phyloP scores from a whole-genome alignment of 768 basidiomycete species.

The Galerina sulciceps region DNA sequence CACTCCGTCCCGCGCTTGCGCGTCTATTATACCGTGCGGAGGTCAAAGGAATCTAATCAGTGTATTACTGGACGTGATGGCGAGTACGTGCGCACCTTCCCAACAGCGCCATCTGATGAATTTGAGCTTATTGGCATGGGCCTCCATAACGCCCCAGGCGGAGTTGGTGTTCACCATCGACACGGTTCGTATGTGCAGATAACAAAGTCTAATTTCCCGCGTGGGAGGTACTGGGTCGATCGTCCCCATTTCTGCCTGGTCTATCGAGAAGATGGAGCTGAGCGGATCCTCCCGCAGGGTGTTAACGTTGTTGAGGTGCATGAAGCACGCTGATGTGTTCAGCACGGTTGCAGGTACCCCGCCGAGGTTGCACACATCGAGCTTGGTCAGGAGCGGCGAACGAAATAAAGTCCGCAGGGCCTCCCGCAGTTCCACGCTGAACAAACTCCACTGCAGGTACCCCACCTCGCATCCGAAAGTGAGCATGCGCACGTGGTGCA shows the following conservation, averaged over 20 bases:
- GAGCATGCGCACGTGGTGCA: constrained; percentile 8
- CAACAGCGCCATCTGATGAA: constrained; percentile 25
- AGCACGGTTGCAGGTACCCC: constrained; percentile 11
- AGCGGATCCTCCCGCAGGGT: not conserved
- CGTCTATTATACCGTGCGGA: not conserved
- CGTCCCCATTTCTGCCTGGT: not conserved
- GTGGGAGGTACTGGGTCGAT: not conserved
- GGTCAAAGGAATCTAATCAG: not conserved
- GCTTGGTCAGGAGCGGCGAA: constrained; percentile 8
- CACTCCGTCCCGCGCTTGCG: constrained; percentile 1
- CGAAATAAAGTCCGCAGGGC: constrained; percentile 14
- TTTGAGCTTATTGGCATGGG: constrained; percentile 13
- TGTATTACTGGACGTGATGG: not conserved
- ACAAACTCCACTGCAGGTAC: constrained; percentile 16
- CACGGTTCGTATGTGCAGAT: constrained; percentile 19
- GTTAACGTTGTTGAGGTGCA: constrained; percentile 19
- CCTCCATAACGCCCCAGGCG: constrained; percentile 16
- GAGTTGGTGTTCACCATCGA: constrained; percentile 18
- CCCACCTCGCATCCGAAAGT: constrained; percentile 23
- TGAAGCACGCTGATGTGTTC: constrained; percentile 7
- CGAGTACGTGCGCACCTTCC: constrained; percentile 16
- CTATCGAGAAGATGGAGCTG: not conserved
- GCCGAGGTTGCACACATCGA: constrained; percentile 20
- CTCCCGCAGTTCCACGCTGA: constrained; percentile 6
- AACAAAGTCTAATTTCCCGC: constrained; percentile 3